Base-by-base conservation (phyloP, 164 flowering plant genomes). In the Cinnamomum chago region DNA sequence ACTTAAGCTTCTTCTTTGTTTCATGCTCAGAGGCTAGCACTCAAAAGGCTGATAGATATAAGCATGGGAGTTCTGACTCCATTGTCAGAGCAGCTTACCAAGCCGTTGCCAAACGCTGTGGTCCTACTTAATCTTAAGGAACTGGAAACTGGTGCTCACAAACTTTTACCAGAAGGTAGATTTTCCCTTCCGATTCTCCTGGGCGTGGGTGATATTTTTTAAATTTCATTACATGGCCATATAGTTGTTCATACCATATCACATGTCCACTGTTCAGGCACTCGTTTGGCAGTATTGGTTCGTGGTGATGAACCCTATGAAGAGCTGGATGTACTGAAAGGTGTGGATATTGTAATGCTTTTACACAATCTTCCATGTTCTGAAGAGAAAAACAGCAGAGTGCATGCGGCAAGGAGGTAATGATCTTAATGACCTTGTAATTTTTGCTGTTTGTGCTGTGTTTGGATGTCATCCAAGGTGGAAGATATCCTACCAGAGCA, bases 41-140 rank as follows among this genome's bases (percentile, higher is more conserved):
- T 95, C 76, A 93, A 93, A 80, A 87, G 99, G 83, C 77, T 95
- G 86, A 81, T 93, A 71, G 99, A 95, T 77, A 60, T 95, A 50
- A 93, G 98, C 79, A 93, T 95, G 95, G 99, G 99, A 69, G 90
- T 95, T 28, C 80, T 95, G 74, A 84, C 92, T 79, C 99, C 98
- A 70, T 80, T 95, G 72, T 89, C 98, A 5, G 99, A 95, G 86
- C 99, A 93, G 81, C 83, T 95, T 60, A 92, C 96, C 67, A 95
- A 93, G 77, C 96, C 97, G 47, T 80, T 95, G 84, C 93, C 99
- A 50, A 85, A 93, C 76, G 96, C 97, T 73, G 76, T 95, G 78
- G 96, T 82, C 75, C 81, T 95, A 64, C 92, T 90, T 62, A 92
- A 88, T 80, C 90, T 92, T 15, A 87, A 89, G 83, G 99, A 95